Percentiles rank a stretch among this genome's conserved stretches.
Conservation (phyloP, 2,329 filamentous ascomycete species). For the Fusarium longipes region DNA sequence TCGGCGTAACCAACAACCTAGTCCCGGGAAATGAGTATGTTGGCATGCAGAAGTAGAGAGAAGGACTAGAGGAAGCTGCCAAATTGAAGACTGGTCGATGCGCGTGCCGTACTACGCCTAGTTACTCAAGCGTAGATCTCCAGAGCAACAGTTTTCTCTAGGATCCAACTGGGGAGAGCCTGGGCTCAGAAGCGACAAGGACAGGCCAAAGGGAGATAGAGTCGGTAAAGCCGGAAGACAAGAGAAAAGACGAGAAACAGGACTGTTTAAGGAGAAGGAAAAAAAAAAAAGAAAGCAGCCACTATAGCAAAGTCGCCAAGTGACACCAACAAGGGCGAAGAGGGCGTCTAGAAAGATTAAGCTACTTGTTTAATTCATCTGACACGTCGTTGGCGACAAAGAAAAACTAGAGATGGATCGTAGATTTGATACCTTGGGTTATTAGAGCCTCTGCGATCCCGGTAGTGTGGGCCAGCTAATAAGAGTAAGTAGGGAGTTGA, state of each 20-base stretch:
- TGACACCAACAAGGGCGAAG: slow-evolving; percentile 11
- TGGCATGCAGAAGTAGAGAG: slow-evolving; percentile 17
- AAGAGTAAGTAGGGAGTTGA: slow-evolving; percentile 5
- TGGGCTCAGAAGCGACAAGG: slow-evolving; percentile 19
- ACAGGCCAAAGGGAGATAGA: slow-evolving; percentile 25
- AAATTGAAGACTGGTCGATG: slow-evolving; percentile 30
- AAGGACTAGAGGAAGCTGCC: slow-evolving; percentile 10
- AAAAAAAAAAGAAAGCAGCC: slow-evolving; percentile 9
- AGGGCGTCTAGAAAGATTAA: slow-evolving; percentile 26
- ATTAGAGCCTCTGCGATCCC: slow-evolving; percentile 21
- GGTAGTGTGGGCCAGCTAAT: slow-evolving; percentile 28
- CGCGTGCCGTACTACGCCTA: slow-evolving; percentile 23
- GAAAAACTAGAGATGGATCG: slow-evolving; percentile 34
- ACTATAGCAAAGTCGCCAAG: slow-evolving; percentile 10
- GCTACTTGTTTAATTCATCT: slow-evolving; percentile 8
- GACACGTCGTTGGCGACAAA: slow-evolving; percentile 30
- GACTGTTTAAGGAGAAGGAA: neutral
- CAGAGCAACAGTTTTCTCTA: slow-evolving; percentile 33
- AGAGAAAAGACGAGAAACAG: slow-evolving; percentile 1
- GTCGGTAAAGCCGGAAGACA: slow-evolving; percentile 19
- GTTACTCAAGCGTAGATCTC: slow-evolving; percentile 37
- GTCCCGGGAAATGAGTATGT: slow-evolving; percentile 42
- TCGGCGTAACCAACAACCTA: slow-evolving; percentile 27
- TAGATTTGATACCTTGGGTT: slow-evolving; percentile 29
- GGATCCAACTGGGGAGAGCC: slow-evolving; percentile 31